Evolutionary conservation across 2,329 filamentous ascomycete genomes (phyloP), one percentile per base, ranked within the genome.

Genomic region (Grosmannia huntii): DNA sequence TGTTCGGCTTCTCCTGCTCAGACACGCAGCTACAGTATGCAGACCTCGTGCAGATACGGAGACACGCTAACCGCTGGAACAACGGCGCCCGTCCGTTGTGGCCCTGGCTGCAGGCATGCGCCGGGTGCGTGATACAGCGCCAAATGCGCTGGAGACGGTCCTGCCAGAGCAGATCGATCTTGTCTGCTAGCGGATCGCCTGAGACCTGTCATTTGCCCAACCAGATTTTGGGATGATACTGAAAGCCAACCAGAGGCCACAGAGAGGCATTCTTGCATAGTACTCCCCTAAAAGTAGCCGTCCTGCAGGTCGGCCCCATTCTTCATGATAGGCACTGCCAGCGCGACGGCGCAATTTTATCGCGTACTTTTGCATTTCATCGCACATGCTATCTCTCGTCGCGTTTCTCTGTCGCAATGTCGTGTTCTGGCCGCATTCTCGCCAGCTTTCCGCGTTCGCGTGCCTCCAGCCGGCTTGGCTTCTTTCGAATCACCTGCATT

Each of bases 131-230:
- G 36, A 44, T 54, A 46, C 53, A 44, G 33, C 53, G 53, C 23
- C 33, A 54, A 19, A 25, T 44, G 49, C 49, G 28, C 25, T 52
- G 28, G 27, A 52, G 49, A 31, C 28, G 14, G 27, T 52, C 14
- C 27, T 38, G n/a, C 49, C 27, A 51, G 49, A 23, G 27, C 12
- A 28, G 53, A 55, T 55, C 53, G 53, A 55, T 55, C 53, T 50
- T 25, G 23, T 23, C 21, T n/a, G 21, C 33, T 25, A 25, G 38
- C 53, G 53, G 36, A 55, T 55, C 53, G 38, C 12, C 53, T 16
- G 53, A 55, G 25, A 55, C 53, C 53, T 55, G 53, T 55, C 53
- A 55, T 55, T 55, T 55, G 52, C 33, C 52, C 51, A 53, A n/a
- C 28, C 48, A 33, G 28, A n/a, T 33, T 14, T 14, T 53, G n/a